Evolutionary conservation across 106 monocot species (phyloP).

Genomic region (Dendrobium nobile): DNA sequence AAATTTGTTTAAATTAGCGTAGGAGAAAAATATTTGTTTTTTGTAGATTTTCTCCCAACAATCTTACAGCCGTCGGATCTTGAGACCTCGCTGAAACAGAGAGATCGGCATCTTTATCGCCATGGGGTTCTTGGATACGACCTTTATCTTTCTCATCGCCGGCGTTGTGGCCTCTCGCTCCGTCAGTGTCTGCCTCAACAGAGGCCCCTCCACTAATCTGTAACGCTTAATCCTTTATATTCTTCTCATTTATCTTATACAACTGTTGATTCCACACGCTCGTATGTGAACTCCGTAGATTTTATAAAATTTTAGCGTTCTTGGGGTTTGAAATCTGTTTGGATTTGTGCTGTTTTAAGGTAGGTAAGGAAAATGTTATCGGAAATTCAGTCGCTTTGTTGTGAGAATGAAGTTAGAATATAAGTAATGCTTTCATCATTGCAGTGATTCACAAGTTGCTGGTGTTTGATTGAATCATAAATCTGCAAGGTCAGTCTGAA

Average conservation of each 20-base stretch:
- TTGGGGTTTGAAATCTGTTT: no score
- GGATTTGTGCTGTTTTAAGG: background rate
- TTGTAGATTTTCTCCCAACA: no score
- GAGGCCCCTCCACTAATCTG: constrained; percentile 91
- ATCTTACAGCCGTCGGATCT: background rate
- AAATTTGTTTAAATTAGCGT: no score
- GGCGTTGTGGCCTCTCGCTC: constrained; percentile 68
- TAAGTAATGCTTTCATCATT: background rate
- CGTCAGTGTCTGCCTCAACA: constrained; percentile 76
- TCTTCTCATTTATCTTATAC: background rate
- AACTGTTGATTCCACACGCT: background rate
- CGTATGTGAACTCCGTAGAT: background rate
- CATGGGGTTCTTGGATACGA: constrained; percentile 84
- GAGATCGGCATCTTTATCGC: background rate
- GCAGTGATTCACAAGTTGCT: background rate
- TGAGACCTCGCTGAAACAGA: background rate
- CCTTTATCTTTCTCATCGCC: constrained; percentile 61
- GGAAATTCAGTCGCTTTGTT: background rate
- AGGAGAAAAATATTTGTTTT: background rate
- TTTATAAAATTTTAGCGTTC: background rate
- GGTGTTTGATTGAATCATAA: background rate
- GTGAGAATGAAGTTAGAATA: background rate
- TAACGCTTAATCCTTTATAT: constrained; percentile 11
- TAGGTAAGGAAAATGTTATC: no score
- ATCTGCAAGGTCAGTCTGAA: background rate